Base-by-base conservation (phyloP, 139 green algal genomes). In the Prasinococcaceae sp. region DNA sequence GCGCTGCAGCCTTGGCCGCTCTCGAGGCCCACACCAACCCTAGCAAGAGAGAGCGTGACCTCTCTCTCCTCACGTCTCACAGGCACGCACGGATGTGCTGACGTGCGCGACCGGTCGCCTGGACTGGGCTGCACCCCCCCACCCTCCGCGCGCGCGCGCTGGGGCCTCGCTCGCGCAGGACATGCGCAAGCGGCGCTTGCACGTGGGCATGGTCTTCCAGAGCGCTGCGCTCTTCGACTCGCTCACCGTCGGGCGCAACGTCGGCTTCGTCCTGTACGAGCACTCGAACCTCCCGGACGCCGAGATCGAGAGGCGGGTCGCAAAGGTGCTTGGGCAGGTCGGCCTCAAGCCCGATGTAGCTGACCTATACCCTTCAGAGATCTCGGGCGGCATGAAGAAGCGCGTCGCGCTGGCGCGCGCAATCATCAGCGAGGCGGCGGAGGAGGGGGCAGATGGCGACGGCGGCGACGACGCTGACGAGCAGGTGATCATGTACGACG, bases 341-440 rank as follows among this genome's bases (percentile, higher is more conserved):
- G 92, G 92, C 0, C 72, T 99, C 47, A 69, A 55, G 40, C 62
- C 38, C 23, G 84, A 25, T 49, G 4, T 47, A 12, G 17, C 29
- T 22, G 4, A 27, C 30, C 49, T 32, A 40, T 12, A 40, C 33
- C 33, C 33, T 12, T n/a, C 33, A 40, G 78, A 96, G 70, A 77
- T 99, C 40, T 93, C 79, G 9, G 92, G 92, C 6, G 92, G 92
- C 39, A 99, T 99, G 92, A 92, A 85, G 60, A 99, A 99, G 66
- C 79, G 92, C n/a, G 86, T 96, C 5, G 92, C 92, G 1, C 73
- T 99, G 10, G 92, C 92, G 9, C 58, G 86, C 3, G 84, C 84
- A 3, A 87, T 93, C 20, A 73, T 87, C 26, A 63, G 43, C 16
- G 61, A 69, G 28, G 43, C 14, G 30, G 19, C n/a, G 12, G 23